These are phyloP conservation scores for Vinca minor DNA, from an alignment of 257 asterid species.

Conservation along the genomic window DNA sequence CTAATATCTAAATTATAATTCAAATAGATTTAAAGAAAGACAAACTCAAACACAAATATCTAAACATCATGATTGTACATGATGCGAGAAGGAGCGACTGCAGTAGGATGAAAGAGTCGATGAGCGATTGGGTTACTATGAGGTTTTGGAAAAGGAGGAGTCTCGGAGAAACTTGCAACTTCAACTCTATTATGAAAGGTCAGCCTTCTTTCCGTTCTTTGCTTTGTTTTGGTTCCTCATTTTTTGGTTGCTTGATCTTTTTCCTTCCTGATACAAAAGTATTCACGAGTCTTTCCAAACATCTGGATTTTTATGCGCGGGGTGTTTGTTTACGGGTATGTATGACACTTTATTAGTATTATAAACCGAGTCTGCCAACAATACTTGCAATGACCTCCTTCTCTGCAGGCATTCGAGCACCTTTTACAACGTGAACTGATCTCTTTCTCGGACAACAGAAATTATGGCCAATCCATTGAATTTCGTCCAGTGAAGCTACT, in stretches of 20 bases:
- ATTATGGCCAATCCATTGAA: conserved; percentile 63
- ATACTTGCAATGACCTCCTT: conserved; percentile 6
- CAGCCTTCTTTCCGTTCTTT: background rate
- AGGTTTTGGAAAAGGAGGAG: too few species aligned
- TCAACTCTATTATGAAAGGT: conserved; percentile 89
- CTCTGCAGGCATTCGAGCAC: conserved; percentile 81
- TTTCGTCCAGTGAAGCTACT: conserved; percentile 80
- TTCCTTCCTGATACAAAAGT: conserved; percentile 45
- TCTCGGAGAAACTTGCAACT: conserved; percentile 76
- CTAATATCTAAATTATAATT: too few species aligned
- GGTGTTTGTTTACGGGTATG: conserved; percentile 80
- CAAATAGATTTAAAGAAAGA: too few species aligned
- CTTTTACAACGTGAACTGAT: conserved; percentile 69
- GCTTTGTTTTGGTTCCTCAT: background rate
- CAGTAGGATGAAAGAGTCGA: too few species aligned
- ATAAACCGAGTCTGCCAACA: background rate
- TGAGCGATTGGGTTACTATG: too few species aligned
- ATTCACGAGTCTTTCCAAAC: conserved; percentile 60
- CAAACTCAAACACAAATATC: too few species aligned
- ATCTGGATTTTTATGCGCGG: conserved; percentile 64
- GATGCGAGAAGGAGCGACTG: too few species aligned
- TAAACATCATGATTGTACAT: too few species aligned
- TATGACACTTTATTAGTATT: conserved; percentile 14
- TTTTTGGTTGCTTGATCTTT: background rate
- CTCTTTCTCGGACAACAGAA: conserved; percentile 63